phyloP scores from a whole-genome alignment of 1,284 basidiomycete species.

The Coniferiporia weirii region DNA sequence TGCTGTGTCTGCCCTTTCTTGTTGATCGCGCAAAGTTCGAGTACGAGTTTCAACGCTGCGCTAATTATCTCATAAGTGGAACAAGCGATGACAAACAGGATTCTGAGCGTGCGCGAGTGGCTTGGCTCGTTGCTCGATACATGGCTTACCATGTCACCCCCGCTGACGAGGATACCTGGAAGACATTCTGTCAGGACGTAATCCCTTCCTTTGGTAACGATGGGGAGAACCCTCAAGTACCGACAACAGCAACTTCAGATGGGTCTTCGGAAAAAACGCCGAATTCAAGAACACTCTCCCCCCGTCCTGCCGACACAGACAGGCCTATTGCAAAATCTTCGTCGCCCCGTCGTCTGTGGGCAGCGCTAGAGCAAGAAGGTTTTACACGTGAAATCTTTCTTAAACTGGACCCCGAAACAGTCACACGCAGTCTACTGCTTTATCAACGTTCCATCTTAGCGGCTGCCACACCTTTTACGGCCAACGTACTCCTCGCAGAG shows the following conservation, averaged over 20 bases:
- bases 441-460: slow-evolving; percentile 52
- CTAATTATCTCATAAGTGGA: slow-evolving; percentile 56
- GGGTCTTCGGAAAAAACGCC: slow-evolving; percentile 37
- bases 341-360: slow-evolving; percentile 33
- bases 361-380: slow-evolving; percentile 53
- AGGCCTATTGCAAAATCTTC: slow-evolving; percentile 26
- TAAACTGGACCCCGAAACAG: slow-evolving; percentile 47
- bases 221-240: slow-evolving; percentile 44
- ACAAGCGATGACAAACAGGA: slow-evolving; percentile 39
- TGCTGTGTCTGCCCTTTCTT: slow-evolving; percentile 54
- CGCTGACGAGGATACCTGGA: slow-evolving; percentile 50
- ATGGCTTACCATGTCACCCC: slow-evolving; percentile 50
- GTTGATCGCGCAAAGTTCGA: slow-evolving; percentile 57
- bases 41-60: slow-evolving; percentile 61
- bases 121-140: slow-evolving; percentile 64
- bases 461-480: slow-evolving; percentile 43
- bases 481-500: slow-evolving; percentile 26
- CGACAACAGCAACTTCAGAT: slow-evolving; percentile 44
- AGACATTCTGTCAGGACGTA: slow-evolving; percentile 46
- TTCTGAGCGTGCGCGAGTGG: slow-evolving; percentile 40
- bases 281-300: slow-evolving; percentile 55
- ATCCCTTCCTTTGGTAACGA: slow-evolving; percentile 38
- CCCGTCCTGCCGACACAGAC: slow-evolving; percentile 43
- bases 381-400: slow-evolving; percentile 64
- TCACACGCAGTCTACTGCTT: slow-evolving; percentile 53